These are phyloP conservation scores for Lyophyllum semitale DNA, from an alignment of 768 basidiomycete genomes.

Conservation along the genomic window DNA sequence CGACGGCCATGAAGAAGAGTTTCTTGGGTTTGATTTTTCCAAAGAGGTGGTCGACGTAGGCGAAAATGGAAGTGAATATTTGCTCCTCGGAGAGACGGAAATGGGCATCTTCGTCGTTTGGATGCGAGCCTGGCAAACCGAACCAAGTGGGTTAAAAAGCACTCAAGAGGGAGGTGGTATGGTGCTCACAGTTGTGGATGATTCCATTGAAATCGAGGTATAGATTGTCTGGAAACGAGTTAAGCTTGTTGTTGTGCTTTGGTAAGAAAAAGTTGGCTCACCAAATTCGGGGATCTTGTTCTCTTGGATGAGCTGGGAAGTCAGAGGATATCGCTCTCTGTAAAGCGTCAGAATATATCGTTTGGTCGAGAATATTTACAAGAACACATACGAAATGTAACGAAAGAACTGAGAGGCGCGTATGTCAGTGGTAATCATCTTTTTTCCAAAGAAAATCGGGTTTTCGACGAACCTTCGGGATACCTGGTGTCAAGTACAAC, in stretches of 20 bases:
- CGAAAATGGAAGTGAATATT: slow-evolving; percentile 95
- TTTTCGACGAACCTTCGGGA: slow-evolving; percentile 57
- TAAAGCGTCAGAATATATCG: slow-evolving; percentile 13
- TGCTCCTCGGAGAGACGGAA: slow-evolving; percentile 96
- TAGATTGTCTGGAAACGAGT: slow-evolving; percentile 68
- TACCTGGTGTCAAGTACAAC: slow-evolving; percentile 37
- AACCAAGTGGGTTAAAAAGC: not conserved
- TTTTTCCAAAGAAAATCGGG: not conserved
- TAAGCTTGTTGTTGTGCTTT: slow-evolving; percentile 3
- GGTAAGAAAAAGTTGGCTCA: slow-evolving; percentile 31
- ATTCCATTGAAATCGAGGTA: slow-evolving; percentile 96
- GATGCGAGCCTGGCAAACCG: slow-evolving; percentile 85
- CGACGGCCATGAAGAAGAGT: slow-evolving; percentile 98
- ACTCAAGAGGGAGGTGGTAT: no score
- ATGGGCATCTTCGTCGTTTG: slow-evolving; percentile 94
- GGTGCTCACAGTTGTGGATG: slow-evolving; percentile 73
- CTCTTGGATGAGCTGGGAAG: slow-evolving; percentile 96
- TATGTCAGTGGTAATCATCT: slow-evolving; percentile 9
- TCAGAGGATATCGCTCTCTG: slow-evolving; percentile 97
- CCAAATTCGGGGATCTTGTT: slow-evolving; percentile 99
- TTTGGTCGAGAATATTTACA: not conserved
- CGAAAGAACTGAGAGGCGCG: slow-evolving; percentile 80
- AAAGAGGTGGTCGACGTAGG: slow-evolving; percentile 96
- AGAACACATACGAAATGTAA: slow-evolving; percentile 86
- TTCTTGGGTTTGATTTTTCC: slow-evolving; percentile 97